Evolutionary conservation across 2,329 filamentous ascomycete species (phyloP).

Genomic region (Grosmannia penicillata): DNA sequence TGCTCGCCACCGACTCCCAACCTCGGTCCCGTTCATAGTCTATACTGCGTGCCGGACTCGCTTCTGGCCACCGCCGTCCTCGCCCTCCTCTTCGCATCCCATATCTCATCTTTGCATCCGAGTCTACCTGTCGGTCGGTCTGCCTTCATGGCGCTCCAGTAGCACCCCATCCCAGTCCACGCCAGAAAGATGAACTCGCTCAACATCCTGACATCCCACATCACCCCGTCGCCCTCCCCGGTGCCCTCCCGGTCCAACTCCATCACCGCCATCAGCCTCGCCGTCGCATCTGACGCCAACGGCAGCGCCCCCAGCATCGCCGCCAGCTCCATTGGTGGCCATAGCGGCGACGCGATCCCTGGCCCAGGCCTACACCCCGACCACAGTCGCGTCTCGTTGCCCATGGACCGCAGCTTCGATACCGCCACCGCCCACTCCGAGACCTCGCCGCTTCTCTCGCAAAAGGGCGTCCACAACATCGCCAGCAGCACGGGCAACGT

Average conservation of each 20-base stretch:
- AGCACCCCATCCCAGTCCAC: slow-evolving; percentile 14
- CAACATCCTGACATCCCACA: slow-evolving; percentile 81
- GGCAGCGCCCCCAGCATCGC: slow-evolving; percentile 20
- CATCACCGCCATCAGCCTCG: slow-evolving; percentile 35
- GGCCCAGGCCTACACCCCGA: neutral
- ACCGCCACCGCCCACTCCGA: slow-evolving; percentile 27
- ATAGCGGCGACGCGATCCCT: slow-evolving; percentile 17
- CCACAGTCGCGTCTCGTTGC: neutral
- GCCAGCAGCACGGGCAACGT: slow-evolving; percentile 6
- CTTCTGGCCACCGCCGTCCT: neutral
- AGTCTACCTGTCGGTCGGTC: no score
- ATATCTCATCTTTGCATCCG: neutral
- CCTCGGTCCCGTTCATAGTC: no score
- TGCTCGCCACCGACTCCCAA: no score
- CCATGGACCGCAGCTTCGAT: neutral
- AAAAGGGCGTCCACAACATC: slow-evolving; percentile 11
- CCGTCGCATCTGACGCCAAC: slow-evolving; percentile 27
- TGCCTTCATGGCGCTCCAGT: slow-evolving; percentile 39
- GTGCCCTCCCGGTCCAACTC: slow-evolving; percentile 46
- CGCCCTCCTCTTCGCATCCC: neutral
- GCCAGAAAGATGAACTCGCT: slow-evolving; percentile 73
- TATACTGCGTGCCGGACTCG: no score
- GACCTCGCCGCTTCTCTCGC: slow-evolving; percentile 49
- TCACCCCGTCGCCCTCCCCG: slow-evolving; percentile 46
- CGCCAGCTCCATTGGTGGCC: slow-evolving; percentile 13